Evolutionary conservation across 2,329 filamentous ascomycete species (phyloP).

Genomic region (Claviceps maximensis): DNA sequence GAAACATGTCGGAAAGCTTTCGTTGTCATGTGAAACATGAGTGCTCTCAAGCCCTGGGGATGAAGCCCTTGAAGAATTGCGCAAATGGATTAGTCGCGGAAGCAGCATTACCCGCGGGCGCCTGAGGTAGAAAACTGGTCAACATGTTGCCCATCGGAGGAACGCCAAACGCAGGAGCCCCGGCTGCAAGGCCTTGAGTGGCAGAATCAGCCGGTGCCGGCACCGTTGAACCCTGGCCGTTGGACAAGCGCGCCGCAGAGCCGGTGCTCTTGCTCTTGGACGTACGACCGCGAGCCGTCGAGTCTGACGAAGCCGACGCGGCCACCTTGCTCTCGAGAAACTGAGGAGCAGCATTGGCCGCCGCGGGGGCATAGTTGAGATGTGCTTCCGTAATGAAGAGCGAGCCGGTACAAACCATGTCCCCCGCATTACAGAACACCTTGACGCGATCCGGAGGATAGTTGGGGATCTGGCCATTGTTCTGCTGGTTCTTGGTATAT

Average conservation of each 20-base stretch:
- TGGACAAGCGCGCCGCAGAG: too few relatives aligned
- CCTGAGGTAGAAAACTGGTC: background rate
- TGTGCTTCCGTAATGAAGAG: constrained; percentile 23
- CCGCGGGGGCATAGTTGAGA: constrained; percentile 15
- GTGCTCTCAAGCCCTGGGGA: background rate
- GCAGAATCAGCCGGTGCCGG: background rate
- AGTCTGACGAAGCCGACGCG: background rate
- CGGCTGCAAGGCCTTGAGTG: background rate
- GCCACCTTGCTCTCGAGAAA: constrained; percentile 9
- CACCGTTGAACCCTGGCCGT: background rate
- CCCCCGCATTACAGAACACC: constrained; percentile 25
- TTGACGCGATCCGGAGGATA: constrained; percentile 21
- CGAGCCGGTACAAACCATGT: constrained; percentile 24
- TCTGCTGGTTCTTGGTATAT: constrained; percentile 30
- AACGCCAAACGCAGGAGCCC: background rate
- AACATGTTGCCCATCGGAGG: background rate
- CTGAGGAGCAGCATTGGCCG: constrained; percentile 10
- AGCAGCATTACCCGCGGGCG: background rate
- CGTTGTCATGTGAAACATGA: background rate
- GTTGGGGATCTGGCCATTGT: constrained; percentile 24
- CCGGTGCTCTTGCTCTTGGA: too few relatives aligned
- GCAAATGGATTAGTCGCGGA: background rate
- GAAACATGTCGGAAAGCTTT: background rate
- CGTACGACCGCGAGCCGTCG: background rate
- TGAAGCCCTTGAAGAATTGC: background rate